phyloP scores from a whole-genome alignment of 768 basidiomycete genomes.

The Hirschioporus abietinus region DNA sequence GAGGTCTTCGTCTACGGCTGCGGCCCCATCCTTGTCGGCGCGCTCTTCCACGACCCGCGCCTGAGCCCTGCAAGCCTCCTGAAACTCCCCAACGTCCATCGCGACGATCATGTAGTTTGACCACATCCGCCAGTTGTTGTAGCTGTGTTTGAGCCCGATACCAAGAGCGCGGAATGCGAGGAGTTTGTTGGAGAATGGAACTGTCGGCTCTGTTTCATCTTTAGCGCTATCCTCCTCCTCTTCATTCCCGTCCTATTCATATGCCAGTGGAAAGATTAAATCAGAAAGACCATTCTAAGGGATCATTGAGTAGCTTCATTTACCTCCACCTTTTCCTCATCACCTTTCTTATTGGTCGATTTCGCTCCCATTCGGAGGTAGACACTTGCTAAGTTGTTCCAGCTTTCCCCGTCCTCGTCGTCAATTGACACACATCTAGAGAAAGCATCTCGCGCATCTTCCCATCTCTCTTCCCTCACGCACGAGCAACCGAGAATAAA shows the following conservation, averaged over 20 bases:
- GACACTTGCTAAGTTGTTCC: constrained; percentile 95
- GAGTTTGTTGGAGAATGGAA: constrained; percentile 70
- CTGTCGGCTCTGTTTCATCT: constrained; percentile 23
- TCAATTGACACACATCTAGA: constrained; percentile 83
- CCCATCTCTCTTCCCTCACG: constrained; percentile 81
- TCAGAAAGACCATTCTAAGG: neutral
- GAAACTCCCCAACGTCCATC: constrained; percentile 88
- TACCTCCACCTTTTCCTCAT: constrained; percentile 27
- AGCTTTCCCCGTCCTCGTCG: constrained; percentile 95
- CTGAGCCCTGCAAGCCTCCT: constrained; percentile 81
- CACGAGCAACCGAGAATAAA: constrained; percentile 93
- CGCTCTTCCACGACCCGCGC: constrained; percentile 72
- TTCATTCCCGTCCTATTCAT: constrained; percentile 7
- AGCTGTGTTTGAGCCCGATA: constrained; percentile 77
- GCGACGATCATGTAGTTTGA: constrained; percentile 93
- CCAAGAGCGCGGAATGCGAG: constrained; percentile 91
- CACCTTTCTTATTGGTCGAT: constrained; percentile 23
- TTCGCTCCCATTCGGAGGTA: constrained; percentile 76
- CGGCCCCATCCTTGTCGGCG: constrained; percentile 37
- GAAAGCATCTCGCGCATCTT: constrained; percentile 78
- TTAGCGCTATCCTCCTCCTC: constrained; percentile 13
- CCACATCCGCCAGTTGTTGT: constrained; percentile 99
- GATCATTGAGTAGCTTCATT: constrained; percentile 3
- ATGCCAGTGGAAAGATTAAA: constrained; percentile 10
- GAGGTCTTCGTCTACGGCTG: constrained; percentile 78